Evolutionary conservation across 2,329 filamentous ascomycete species (phyloP), one percentile per base, ranked within the genome.

Genomic region (Epicoccum nigrum): DNA sequence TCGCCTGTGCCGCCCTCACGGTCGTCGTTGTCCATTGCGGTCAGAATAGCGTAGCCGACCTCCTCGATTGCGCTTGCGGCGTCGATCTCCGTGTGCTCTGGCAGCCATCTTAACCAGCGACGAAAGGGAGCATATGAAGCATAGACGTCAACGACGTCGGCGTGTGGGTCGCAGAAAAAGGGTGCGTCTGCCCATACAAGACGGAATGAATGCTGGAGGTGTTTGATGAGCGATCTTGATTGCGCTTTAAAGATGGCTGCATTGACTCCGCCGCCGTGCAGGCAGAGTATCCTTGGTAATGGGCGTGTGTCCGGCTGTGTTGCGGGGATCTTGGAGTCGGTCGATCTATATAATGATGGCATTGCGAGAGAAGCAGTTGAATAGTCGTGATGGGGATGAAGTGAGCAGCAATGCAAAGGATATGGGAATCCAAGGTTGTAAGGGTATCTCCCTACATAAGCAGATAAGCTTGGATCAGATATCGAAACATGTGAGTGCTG

Each of bases 181-280:
- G 88, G 88, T 0, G 79, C 89, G 60, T 92, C 83, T 58, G 83
- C 84, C 74, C 88, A 93, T 64, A 88, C 84, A 58, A 92, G 80
- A 32, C 89, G 85, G 70, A 91, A 90, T 37, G 80, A 72, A 6
- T 79, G 70, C 35, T 74, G 68, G 0, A 91, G 81, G 45, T 75
- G 65, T 38, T 69, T 66, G 45, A 77, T 74, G 6, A 85, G 71
- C 4, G 76, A 76, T 55, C 89, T 87, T 60, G 85, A 84, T 74
- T 92, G 89, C 9, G 81, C 70, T 54, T 80, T 76, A 76, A 92
- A 92, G 69, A 91, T 83, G 32, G 79, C 68, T n/a, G 81, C 85
- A 64, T 88, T 91, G 58, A 86, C 85, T 54, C 89, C 89, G 63
- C 88, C 89, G 68, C 89, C 89, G 71, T 92, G 89, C n/a, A 92